Evolutionary conservation across 345 rosid species (phyloP), one percentile per base, ranked within the genome.

Genomic region (Hirschfeldia incana): DNA sequence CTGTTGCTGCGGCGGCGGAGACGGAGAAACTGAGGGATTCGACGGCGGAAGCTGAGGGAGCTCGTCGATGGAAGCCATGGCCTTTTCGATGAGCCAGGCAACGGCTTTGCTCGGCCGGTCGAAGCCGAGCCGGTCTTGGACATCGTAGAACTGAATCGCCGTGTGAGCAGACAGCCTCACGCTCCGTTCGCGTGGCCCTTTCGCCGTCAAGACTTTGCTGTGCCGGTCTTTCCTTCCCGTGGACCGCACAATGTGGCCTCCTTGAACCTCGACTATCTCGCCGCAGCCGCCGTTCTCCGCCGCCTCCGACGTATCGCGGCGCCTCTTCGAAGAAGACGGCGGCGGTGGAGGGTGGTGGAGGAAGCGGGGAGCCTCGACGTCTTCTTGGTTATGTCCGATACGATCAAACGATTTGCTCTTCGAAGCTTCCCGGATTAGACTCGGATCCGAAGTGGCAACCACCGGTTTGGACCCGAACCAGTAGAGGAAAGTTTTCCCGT

Each of bases 21-120:
- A 53, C 11, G 49, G 72, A 0, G 80, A 80, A 1, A 71, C 11
- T 28, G 21, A 21, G 1, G 97, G 97, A 70, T 86, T 82, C 97
- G 97, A 94, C 0, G 94, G 89, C 28, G 98, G 97, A 21, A 92
- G 94, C 87, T 89, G 86, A 8, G 86, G 97, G 33, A 94, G 98
- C 81, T 94, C 89, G 67, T 94, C 97, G 32, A 94, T 94, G 82
- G 98, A 85, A 3, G 89, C 8, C 69, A 90, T 94, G 39, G 98
- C 98, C 75, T 94, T 94, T 76, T 86, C 89, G 73, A 94, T 94
- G 63, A 92, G 93, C 98, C 98, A 94, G 82, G 92, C 98, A n/a
- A 94, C 97, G 32, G 97, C 98, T 73, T 94, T 92, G 74, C 97
- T 94, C 15, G 98, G 98, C 1, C 98, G 91, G 86, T 94, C 98